phyloP scores from a whole-genome alignment of 1,284 basidiomycete species.

The Rhodofomes roseus region DNA sequence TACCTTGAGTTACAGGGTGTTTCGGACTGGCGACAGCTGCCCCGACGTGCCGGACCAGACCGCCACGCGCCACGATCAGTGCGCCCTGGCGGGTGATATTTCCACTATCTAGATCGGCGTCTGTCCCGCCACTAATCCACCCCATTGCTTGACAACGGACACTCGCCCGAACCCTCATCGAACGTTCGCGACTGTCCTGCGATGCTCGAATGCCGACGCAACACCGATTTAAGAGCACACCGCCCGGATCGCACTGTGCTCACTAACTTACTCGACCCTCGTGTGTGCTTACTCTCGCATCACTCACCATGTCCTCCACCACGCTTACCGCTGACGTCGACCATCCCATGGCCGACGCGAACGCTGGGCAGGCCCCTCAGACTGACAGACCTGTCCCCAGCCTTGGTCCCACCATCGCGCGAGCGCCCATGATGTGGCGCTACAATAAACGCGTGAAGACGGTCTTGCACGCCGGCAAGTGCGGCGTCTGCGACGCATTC shows the following conservation, averaged over 20 bases:
- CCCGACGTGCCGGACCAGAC: neutral
- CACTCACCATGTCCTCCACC: neutral
- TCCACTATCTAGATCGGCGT: neutral
- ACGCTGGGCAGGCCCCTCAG: neutral
- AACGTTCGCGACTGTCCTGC: neutral
- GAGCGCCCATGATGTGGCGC: neutral
- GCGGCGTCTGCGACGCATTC: neutral
- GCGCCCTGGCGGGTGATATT: neutral
- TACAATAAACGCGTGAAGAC: neutral
- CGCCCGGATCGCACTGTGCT: neutral
- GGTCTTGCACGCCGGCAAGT: neutral
- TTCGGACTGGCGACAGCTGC: neutral
- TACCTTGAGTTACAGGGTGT: conserved; percentile 19
- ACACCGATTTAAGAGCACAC: neutral
- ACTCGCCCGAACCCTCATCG: neutral
- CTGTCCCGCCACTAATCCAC: neutral
- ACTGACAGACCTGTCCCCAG: no score
- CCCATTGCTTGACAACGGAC: neutral
- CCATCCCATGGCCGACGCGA: neutral
- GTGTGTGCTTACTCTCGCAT: neutral
- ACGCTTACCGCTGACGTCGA: neutral
- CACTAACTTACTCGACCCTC: neutral
- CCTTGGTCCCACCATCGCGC: neutral
- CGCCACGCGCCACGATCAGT: neutral
- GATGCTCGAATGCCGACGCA: neutral